These are phyloP conservation scores for Paramecium octaurelia DNA, from an alignment of 73 alveolate genomes.

Conservation along the genomic window DNA sequence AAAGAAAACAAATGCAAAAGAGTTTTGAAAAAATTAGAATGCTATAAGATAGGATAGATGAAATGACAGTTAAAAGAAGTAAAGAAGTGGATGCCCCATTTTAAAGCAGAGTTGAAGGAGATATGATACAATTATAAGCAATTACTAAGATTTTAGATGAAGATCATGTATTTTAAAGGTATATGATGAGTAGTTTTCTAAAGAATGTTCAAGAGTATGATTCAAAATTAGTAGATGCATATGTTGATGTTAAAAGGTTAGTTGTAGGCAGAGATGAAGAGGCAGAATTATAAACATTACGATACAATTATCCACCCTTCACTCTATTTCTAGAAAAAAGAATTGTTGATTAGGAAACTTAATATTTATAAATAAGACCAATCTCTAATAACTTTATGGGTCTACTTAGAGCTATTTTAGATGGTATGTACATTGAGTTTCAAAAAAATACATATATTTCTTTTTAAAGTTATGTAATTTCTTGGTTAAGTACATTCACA, in stretches of 20 bases:
- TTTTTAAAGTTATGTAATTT: background rate
- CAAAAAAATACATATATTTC: background rate
- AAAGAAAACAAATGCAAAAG: background rate
- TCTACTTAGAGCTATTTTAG: background rate
- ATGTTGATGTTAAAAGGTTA: constrained; percentile 2
- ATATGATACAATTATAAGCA: background rate
- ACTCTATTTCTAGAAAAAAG: background rate
- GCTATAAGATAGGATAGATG: constrained; percentile 43
- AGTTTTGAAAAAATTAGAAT: constrained; percentile 21
- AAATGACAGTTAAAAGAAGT: constrained; percentile 41
- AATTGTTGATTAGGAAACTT: constrained; percentile 5
- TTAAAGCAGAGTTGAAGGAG: constrained; percentile 7
- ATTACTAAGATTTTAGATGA: constrained; percentile 29
- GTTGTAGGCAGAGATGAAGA: constrained; percentile 27
- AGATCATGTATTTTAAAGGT: constrained; percentile 38
- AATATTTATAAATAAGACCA: background rate
- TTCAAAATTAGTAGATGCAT: constrained; percentile 35
- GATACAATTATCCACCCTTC: constrained; percentile 32
- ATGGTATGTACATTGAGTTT: constrained; percentile 23
- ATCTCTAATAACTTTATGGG: constrained; percentile 28
- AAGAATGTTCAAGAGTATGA: constrained; percentile 30
- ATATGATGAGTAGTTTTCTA: constrained; percentile 42
- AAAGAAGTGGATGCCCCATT: constrained; percentile 26
- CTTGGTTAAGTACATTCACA: constrained; percentile 32
- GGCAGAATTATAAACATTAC: constrained; percentile 24